These are phyloP conservation scores for Neoascochyta sp. DNA, from an alignment of 2,329 filamentous ascomycete genomes.

Conservation along the genomic window DNA sequence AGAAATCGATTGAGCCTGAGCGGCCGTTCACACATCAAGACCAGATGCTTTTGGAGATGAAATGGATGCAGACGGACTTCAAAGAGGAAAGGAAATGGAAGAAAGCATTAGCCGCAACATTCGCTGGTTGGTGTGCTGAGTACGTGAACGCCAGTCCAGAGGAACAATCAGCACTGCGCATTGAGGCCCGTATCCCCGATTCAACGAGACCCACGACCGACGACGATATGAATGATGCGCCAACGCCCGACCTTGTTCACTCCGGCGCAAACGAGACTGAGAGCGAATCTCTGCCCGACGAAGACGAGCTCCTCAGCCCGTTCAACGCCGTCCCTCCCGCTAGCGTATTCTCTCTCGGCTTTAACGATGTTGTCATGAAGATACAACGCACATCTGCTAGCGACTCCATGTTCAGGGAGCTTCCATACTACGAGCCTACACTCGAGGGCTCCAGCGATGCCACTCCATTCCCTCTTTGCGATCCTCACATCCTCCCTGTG, in stretches of 20 bases:
- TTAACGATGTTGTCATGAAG: slow-evolving; percentile 76
- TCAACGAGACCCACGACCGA: slow-evolving; percentile 9
- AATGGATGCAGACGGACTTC: slow-evolving; percentile 98
- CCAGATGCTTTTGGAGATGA: slow-evolving; percentile 82
- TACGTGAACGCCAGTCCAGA: slow-evolving; percentile 67
- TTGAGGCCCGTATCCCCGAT: slow-evolving; percentile 50
- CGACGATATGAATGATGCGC: slow-evolving; percentile 39
- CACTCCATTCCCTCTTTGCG: slow-evolving; percentile 31
- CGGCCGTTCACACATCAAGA: slow-evolving; percentile 80
- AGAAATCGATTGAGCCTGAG: slow-evolving; percentile 75
- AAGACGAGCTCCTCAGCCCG: slow-evolving; percentile 42
- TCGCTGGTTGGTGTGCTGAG: slow-evolving; percentile 79
- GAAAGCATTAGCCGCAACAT: slow-evolving; percentile 69
- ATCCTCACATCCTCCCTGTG: slow-evolving; percentile 67
- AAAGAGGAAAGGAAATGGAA: slow-evolving; percentile 95
- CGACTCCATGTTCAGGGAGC: slow-evolving; percentile 72
- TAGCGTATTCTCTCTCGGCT: slow-evolving; percentile 76
- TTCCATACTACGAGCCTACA: slow-evolving; percentile 67
- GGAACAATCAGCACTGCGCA: slow-evolving; percentile 64
- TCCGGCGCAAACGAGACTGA: slow-evolving; percentile 39
- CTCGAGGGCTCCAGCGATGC: slow-evolving; percentile 32
- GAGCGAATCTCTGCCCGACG: slow-evolving; percentile 37
- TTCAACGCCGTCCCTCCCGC: slow-evolving; percentile 58
- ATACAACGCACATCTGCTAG: slow-evolving; percentile 70
- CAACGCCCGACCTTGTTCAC: slow-evolving; percentile 39